Percentiles rank a stretch among this genome's conserved stretches.
phyloP scores from a whole-genome alignment of 83 land plant species.

The Thuja plicata region DNA sequence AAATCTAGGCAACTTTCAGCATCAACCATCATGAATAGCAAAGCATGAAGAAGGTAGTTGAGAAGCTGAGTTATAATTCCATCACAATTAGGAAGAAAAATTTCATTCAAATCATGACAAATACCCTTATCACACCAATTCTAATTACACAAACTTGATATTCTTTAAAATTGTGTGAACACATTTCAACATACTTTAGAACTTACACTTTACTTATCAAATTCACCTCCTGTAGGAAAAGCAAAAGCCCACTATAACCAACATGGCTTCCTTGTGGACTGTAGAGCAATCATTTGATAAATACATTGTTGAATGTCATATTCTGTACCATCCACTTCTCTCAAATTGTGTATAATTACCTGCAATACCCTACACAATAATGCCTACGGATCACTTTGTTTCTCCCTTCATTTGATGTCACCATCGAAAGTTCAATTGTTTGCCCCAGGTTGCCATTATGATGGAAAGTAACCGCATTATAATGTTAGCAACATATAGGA shows the following conservation, averaged over 20 bases:
- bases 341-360: conserved; percentile 52
- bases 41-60: conserved; percentile 61
- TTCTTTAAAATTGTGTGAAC: conserved; percentile 61
- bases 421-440: conserved; percentile 34
- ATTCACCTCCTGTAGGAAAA: conserved; percentile 58
- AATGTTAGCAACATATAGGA: conserved; percentile 28
- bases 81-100: conserved; percentile 50
- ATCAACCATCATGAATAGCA: conserved; percentile 49
- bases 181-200: conserved; percentile 64
- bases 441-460: conserved; percentile 32
- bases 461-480: conserved; percentile 37
- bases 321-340: conserved; percentile 31
- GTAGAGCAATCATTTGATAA: conserved; percentile 50
- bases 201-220: conserved; percentile 61
- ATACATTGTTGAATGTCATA: conserved; percentile 31
- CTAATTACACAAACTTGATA: conserved; percentile 64
- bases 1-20: too few species aligned
- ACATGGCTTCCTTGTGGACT: conserved; percentile 71
- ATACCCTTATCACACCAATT: conserved; percentile 67
- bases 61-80: conserved; percentile 54
- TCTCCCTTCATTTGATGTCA: conserved; percentile 52
- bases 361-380: conserved; percentile 55
- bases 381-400: conserved; percentile 51
- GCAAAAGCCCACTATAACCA: conserved; percentile 67
- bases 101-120: too few species aligned